Evolutionary conservation across 129 eudicot genomes (phyloP), one percentile per base, ranked within the genome.

Genomic region (Lactuca sativa): DNA sequence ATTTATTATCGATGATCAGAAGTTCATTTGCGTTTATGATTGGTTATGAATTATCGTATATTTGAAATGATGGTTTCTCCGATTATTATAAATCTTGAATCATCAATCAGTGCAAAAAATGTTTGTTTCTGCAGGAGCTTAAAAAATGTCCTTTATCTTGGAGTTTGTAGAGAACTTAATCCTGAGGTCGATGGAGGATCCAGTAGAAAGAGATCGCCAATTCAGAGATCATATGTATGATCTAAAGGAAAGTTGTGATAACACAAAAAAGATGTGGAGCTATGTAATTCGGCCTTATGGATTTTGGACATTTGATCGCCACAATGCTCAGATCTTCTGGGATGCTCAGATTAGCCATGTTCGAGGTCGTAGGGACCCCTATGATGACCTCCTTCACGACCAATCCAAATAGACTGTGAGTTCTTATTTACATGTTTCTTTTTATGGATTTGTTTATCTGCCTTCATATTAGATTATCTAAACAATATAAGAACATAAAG

Each of bases 331-430:
- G 82, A 81, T 86, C 38, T 78, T 78, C 63, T 86, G 88, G 92
- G 96, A 89, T 74, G 76, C 92, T 74, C 90, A 89, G 83, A 89
- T 89, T 59, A 89, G 92, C 76, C 86, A 89, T 65, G 96, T 80
- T 16, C 78, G 72, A 12, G 92, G 96, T 17, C 92, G 96, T 7
- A 77, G 84, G 44, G 96, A 89, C 74, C 96, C 96, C 33, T 86
- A 86, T 56, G 96, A 89, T 75, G 89, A 83, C 64, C 84, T 86
- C 31, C 87, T 86, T 11, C 83, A 72, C 59, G 83, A 80, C 40
- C 51, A 69, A 33, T 70, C 63, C 68, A 69, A 41, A 25, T 69
- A 56, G 59, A 44, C 44, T 25, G 77, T 70, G 56, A 62, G 75
- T 61, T 69, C 68, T n/a, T 56, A 14, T 37, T 53, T 73, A 31